phyloP scores from a whole-genome alignment of 2,329 filamentous ascomycete species.

The Fusarium subtropicale region DNA sequence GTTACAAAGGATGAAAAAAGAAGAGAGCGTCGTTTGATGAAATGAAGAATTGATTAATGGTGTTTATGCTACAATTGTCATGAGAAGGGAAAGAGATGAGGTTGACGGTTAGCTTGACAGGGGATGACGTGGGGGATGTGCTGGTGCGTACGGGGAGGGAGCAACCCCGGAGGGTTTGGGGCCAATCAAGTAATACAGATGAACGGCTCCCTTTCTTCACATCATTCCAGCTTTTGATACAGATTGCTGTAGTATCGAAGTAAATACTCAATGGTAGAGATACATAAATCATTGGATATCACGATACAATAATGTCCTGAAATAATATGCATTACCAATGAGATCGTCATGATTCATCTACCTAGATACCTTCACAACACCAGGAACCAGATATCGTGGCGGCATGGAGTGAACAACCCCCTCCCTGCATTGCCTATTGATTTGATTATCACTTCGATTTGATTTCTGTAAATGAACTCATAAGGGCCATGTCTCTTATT shows the following conservation, averaged over 20 bases:
- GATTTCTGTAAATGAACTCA: no score
- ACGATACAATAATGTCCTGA: not conserved
- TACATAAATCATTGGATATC: no score
- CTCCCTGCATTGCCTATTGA: no score
- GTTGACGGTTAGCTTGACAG: not conserved
- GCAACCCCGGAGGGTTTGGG: not conserved
- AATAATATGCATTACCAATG: not conserved
- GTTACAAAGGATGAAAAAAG: not conserved
- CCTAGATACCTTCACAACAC: not conserved
- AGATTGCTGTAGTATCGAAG: not conserved
- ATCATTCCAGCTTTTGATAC: not conserved
- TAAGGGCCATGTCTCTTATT: no score
- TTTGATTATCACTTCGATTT: no score
- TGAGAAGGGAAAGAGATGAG: conserved; percentile 13
- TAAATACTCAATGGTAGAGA: not conserved
- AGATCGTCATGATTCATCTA: not conserved
- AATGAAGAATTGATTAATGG: not conserved
- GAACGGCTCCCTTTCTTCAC: conserved; percentile 1
- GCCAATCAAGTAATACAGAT: conserved; percentile 21
- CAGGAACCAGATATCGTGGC: not conserved
- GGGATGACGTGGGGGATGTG: conserved; percentile 35
- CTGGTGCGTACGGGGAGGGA: not conserved
- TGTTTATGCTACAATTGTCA: conserved; percentile 7
- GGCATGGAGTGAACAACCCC: no score
- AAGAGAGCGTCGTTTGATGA: not conserved